Evolutionary conservation across 2,329 filamentous ascomycete genomes (phyloP).

Genomic region (Fonsecaea nubica): DNA sequence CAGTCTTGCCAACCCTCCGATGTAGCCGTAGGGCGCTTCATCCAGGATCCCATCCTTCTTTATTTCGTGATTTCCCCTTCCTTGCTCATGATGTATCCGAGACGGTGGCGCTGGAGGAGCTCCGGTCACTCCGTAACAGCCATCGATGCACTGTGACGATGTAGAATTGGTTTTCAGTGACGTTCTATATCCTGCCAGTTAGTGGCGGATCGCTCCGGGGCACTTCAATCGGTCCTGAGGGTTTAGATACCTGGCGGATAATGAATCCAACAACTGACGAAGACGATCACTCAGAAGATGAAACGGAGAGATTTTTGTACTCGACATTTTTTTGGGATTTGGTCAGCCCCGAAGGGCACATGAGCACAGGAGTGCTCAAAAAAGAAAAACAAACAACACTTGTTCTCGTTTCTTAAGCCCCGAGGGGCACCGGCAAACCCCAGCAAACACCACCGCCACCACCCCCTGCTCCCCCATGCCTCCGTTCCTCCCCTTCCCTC

Average conservation of each 20-base stretch:
- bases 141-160: neutral
- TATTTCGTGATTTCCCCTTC: neutral
- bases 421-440: conserved; percentile 11
- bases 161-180: neutral
- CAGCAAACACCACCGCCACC: conserved; percentile 2
- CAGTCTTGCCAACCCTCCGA: neutral
- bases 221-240: neutral
- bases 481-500: neutral
- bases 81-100: neutral
- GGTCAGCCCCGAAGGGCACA: neutral
- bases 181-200: neutral
- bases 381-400: conserved; percentile 7
- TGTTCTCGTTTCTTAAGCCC: conserved; percentile 2
- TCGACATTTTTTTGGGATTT: neutral
- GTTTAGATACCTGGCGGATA: neutral
- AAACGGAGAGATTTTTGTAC: neutral
- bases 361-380: conserved; percentile 6
- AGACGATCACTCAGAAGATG: neutral
- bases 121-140: neutral
- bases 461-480: neutral
- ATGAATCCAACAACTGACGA: neutral
- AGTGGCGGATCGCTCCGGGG: neutral
- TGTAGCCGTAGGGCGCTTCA: neutral
- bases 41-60: neutral
- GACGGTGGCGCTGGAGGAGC: neutral